Base-by-base conservation (phyloP, 2,329 filamentous ascomycete species). In the Tolypocladium capitatum region DNA sequence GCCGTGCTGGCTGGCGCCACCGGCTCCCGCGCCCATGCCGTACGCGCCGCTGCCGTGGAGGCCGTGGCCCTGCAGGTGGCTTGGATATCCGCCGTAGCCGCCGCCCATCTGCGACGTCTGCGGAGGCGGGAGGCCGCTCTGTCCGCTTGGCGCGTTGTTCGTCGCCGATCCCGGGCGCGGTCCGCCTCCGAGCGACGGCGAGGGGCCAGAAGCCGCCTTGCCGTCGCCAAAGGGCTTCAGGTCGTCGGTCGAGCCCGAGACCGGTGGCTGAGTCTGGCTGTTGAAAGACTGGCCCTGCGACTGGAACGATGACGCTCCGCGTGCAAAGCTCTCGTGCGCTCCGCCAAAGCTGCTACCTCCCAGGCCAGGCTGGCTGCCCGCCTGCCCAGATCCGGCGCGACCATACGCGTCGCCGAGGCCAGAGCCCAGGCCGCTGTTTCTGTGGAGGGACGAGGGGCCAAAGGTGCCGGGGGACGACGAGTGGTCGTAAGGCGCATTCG, bases 141-240 rank as follows among this genome's bases (percentile, higher is more conserved):
- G 74, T 21, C 57, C 63, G 40, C 72, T 68, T 4, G 75, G 67
- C 2, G 67, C 68, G 47, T 68, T 72, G 62, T 78, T 78, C 7
- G 75, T 68, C 13, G 76, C 76, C 31, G 77, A 81, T 42, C 76
- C 76, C 7, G 77, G 77, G 16, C 77, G 75, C 24, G 74, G 73
- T 41, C 72, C 53, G n/a, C 52, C 72, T 28, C 68, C 70, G 14
- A 80, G 67, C 3, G 76, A 75, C 40, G 77, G 76, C 50, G 74
- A 80, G 11, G 76, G 75, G 1, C 76, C 76, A 35, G 72, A 67
- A 10, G 66, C 66, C 18, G 68, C 58, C 70, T 80, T 80, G 55
- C 68, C 59, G 20, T 80, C 77, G 45, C 73, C 73, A 50, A 76
- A 80, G 0, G 74, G 74, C 70, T 80, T 80, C 61, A 80, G 57